Base-by-base conservation (phyloP, 345 rosid species). In the Syzygium aqueum region DNA sequence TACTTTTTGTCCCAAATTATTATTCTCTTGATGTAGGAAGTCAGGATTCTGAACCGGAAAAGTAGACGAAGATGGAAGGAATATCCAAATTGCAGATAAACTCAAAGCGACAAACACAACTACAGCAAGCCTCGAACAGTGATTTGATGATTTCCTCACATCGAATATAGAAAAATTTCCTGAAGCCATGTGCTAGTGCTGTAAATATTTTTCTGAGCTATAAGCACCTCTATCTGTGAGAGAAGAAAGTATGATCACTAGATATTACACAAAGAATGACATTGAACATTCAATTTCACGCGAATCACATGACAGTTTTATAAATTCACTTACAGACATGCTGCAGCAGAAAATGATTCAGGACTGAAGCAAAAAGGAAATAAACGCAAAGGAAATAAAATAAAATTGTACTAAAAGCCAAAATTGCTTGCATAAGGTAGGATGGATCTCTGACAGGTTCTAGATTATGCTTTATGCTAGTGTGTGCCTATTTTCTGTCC, bases 21-120 rank as follows among this genome's bases (percentile, higher is more conserved):
- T 40, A 85, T 59, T 91, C 52, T 90, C 91, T 77, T 83, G 89
- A 46, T 93, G 88, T 40, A 92, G 91, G 37, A 90, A 73, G 86
- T 51, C 92, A 59, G 92, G 82, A 85, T 87, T 88, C 90, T 89
- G 93, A 61, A 90, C 88, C 28, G 95, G 94, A 85, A 90, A 92
- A 59, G 92, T 87, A 82, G 82, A 19, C 6, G 95, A 93, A 25
- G 98, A 93, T n/a, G 98, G 93, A 91, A 95, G 94, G 88, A 95
- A 92, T 94, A 93, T 95, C 98, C 99, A 97, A 53, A 93, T 91
- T 21, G 98, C 99, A 89, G 95, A 94, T 88, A 97, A 91, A 91
- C 94, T 92, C 14, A 96, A 90, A 53, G 94, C 92, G 83, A 95
- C 95, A 86, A 96, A 61, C 30, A 92, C 93, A 82, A 92, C 95